A percentile compares a stretch with the other conserved stretches of the same genome.
Evolutionary conservation across 2,329 filamentous ascomycete genomes (phyloP).

Genomic region (Ascocoryne sarcoides): DNA sequence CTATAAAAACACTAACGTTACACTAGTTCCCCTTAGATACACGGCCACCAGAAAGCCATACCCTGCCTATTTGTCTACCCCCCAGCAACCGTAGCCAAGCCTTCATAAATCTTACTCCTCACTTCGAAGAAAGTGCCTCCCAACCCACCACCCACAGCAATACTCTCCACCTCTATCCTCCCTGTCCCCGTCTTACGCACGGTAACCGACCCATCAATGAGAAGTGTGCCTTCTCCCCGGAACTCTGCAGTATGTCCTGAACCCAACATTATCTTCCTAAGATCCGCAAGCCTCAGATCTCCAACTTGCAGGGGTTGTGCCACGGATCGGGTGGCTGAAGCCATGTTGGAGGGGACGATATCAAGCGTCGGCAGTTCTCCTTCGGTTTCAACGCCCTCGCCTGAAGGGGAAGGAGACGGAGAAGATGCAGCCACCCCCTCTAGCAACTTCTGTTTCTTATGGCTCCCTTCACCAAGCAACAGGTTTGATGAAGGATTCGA

Average conservation of each 20-base stretch:
- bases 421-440: slow-evolving; percentile 29
- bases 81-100: slow-evolving; percentile 67
- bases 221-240: slow-evolving; percentile 80
- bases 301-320: slow-evolving; percentile 90
- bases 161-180: slow-evolving; percentile 77
- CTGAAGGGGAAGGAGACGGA: not conserved
- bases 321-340: slow-evolving; percentile 64
- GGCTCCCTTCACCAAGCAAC: slow-evolving; percentile 32
- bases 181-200: slow-evolving; percentile 85
- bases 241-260: slow-evolving; percentile 86
- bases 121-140: slow-evolving; percentile 76
- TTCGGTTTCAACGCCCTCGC: no score
- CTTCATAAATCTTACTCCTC: slow-evolving; percentile 85
- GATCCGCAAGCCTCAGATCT: slow-evolving; percentile 79
- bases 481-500: slow-evolving; percentile 35
- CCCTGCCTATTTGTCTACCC: slow-evolving; percentile 37
- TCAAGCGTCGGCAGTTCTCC: slow-evolving; percentile 31
- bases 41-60: not conserved
- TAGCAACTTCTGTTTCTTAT: slow-evolving; percentile 35
- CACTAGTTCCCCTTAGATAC: no score
- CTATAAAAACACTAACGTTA: slow-evolving; percentile 14
- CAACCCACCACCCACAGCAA: slow-evolving; percentile 42
- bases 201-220: slow-evolving; percentile 81
- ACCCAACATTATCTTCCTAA: slow-evolving; percentile 74
- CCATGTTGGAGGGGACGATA: slow-evolving; percentile 48